Evolutionary conservation across 208 protist genomes (phyloP).

Genomic region (Trypanosoma lewisi): DNA sequence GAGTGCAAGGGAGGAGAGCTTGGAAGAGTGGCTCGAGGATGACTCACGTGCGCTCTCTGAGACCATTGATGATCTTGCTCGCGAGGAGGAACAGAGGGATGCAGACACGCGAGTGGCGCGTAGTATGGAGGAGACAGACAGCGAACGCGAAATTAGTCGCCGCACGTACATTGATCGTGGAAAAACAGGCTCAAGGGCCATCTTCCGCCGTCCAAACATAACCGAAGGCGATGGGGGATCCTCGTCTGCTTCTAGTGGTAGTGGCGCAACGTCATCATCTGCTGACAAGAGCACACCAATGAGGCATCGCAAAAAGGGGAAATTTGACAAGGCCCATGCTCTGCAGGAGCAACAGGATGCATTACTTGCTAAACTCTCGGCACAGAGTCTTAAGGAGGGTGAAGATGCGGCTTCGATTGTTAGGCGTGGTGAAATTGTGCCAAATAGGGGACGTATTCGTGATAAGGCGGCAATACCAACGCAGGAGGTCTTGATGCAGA

Average conservation of each 20-base stretch:
- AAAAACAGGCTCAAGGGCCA: conserved; percentile 72
- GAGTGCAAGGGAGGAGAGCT: conserved; percentile 78
- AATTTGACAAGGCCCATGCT: conserved; percentile 65
- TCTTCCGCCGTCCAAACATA: conserved; percentile 66
- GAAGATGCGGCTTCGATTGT: conserved; percentile 16
- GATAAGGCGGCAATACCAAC: conserved; percentile 52
- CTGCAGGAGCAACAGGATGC: conserved; percentile 80
- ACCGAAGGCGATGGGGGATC: conserved; percentile 30
- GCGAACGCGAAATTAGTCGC: conserved; percentile 74
- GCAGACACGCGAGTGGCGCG: conserved; percentile 58
- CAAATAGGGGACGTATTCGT: conserved; percentile 40
- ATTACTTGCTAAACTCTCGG: conserved; percentile 29
- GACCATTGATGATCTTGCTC: conserved; percentile 74
- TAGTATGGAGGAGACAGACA: conserved; percentile 87
- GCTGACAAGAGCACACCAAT: conserved; percentile 33
- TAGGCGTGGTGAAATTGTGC: conserved; percentile 62
- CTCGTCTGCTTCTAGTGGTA: not conserved
- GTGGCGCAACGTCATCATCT: not conserved
- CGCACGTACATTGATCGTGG: conserved; percentile 88
- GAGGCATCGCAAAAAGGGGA: conserved; percentile 49
- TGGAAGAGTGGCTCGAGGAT: conserved; percentile 32
- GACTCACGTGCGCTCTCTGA: conserved; percentile 50
- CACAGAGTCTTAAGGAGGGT: conserved; percentile 35
- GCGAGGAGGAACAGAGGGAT: conserved; percentile 58
- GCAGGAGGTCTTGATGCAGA: conserved; percentile 58